Evolutionary conservation across 2,329 filamentous ascomycete genomes (phyloP), one percentile per base, ranked within the genome.

Genomic region (Colletotrichum kahawae): DNA sequence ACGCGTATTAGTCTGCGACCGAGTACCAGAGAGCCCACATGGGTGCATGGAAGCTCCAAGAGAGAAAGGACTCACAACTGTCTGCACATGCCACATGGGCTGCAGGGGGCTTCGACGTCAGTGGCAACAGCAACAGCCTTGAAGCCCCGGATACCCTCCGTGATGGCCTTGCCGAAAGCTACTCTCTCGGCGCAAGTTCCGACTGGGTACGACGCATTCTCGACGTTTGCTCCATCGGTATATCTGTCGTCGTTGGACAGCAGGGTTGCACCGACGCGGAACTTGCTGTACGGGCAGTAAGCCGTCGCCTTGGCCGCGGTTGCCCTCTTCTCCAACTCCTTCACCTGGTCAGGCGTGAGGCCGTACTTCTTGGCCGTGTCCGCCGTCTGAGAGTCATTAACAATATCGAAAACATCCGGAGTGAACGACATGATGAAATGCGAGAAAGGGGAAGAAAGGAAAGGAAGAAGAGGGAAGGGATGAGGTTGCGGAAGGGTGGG

Each of bases 151-250:
- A 90, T 84, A 4, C 91, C 90, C 67, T 86, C 86, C 8, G 91
- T 90, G 7, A 98, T 91, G 27, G 96, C 96, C 51, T 92, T 95
- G 9, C 92, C 94, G 78, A 98, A 89, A 2, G 95, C 95, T n/a
- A 96, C 95, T 74, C 96, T 90, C 89, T 99, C 97, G 16, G 97
- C 97, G 84, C 97, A 98, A 4, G 95, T 97, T n/a, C 95, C 95
- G 7, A 98, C 96, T 0, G 97, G 96, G 82, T 98, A 98, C 33
- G 94, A 88, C 2, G 95, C 96, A 82, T 98, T 98, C 86, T 99
- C 97, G 76, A 98, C 92, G 82, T 98, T 98, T 77, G 95, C 95
- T 70, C 97, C 97, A 60, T 90, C 87, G 72, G 95, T 88, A 78
- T 89, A 91, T 72, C 85, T 83, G 4, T 89, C 90, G 34, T 88